A percentile compares a stretch with the other conserved stretches of the same genome.
phyloP scores from a whole-genome alignment of 2,329 filamentous ascomycete genomes.

The Cercospora sp. region DNA sequence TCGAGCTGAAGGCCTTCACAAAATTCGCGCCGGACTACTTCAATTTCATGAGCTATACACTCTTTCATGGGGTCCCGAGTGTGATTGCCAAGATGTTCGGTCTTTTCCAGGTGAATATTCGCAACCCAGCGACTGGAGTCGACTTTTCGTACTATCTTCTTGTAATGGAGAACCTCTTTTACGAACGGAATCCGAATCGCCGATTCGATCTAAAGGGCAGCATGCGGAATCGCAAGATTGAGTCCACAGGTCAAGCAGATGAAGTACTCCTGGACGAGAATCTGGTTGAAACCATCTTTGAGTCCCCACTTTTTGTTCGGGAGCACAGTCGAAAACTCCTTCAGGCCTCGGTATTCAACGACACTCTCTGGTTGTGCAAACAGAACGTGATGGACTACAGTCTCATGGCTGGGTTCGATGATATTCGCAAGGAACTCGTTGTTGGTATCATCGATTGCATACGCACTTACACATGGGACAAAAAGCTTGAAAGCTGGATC shows the following conservation, averaged over 20 bases:
- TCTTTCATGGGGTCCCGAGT: conserved; percentile 89
- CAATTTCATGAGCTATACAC: conserved; percentile 90
- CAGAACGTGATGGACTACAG: conserved; percentile 99
- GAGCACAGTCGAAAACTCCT: conserved; percentile 96
- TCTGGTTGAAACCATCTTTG: conserved; percentile 98
- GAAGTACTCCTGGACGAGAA: conserved; percentile 97
- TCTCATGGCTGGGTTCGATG: conserved; percentile 96
- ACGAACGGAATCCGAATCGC: conserved; percentile 84
- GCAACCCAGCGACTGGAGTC: conserved; percentile 84
- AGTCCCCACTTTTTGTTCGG: conserved; percentile 89
- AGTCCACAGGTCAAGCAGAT: conserved; percentile 91
- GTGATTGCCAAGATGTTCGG: conserved; percentile 99
- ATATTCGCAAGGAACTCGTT: conserved; percentile 82
- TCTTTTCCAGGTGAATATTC: conserved; percentile 96
- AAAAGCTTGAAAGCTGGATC: conserved; percentile 99
- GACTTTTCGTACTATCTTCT: conserved; percentile 94
- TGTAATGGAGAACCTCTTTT: conserved; percentile 97
- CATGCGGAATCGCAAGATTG: conserved; percentile 97
- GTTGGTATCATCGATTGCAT: conserved; percentile 99
- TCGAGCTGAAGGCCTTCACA: conserved; percentile 91
- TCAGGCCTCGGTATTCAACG: conserved; percentile 91
- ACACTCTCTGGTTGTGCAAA: conserved; percentile 88
- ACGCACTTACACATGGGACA: conserved; percentile 98
- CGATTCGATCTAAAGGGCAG: conserved; percentile 89
- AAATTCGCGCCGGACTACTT: conserved; percentile 97